Evolutionary conservation across 1,284 basidiomycete species (phyloP).

Genomic region (Laetiporus sulphureus): DNA sequence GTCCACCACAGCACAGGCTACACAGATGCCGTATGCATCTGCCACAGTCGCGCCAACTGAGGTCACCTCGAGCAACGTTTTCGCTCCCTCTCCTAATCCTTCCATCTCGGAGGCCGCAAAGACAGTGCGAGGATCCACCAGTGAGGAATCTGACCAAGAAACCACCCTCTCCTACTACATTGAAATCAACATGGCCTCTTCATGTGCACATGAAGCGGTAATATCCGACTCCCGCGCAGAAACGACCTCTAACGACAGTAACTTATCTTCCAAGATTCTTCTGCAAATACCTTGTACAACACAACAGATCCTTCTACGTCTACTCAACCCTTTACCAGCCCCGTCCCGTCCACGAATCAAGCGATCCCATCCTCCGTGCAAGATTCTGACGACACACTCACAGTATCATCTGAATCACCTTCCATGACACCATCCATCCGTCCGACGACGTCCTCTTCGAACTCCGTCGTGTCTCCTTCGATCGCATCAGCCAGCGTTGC

Average conservation of each 20-base stretch:
- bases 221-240: background rate
- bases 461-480: conserved; percentile 60
- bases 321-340: background rate
- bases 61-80: too few species aligned
- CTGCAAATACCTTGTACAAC: background rate
- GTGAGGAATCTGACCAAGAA: background rate
- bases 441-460: too few species aligned
- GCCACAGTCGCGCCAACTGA: background rate
- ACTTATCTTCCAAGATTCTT: background rate
- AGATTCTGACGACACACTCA: too few species aligned
- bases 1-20: conserved; percentile 1
- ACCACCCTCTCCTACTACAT: background rate
- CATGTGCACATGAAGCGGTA: background rate
- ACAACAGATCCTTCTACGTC: background rate
- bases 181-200: background rate
- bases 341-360: too few species aligned
- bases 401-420: too few species aligned
- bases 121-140: too few species aligned
- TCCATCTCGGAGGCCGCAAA: too few species aligned
- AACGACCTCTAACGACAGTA: background rate
- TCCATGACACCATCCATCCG: background rate
- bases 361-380: too few species aligned
- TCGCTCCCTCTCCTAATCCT: too few species aligned
- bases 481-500: background rate
- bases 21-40: conserved; percentile 3